Conservation (phyloP, 2,329 filamentous ascomycete species). For the Chaetomium sp. region DNA sequence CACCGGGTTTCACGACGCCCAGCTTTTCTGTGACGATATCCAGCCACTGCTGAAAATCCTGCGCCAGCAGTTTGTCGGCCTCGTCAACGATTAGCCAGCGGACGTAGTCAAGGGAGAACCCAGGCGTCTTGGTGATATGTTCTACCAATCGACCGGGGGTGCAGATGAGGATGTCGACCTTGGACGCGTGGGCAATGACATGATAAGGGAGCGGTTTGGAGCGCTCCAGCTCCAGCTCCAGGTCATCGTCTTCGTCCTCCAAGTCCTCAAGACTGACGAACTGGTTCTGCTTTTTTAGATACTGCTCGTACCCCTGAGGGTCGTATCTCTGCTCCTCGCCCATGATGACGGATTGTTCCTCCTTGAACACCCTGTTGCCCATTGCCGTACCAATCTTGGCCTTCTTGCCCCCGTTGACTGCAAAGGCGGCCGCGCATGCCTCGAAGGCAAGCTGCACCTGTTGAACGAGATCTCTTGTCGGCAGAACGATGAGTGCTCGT, state of each 20-base stretch:
- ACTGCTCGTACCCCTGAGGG: constrained; percentile 56
- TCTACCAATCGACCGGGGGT: constrained; percentile 92
- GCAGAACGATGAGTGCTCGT: constrained; percentile 81
- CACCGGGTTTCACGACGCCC: constrained; percentile 49
- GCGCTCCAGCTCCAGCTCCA: constrained; percentile 42
- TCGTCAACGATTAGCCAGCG: constrained; percentile 93
- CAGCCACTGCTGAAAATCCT: constrained; percentile 92
- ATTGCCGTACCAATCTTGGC: constrained; percentile 81
- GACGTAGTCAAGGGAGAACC: constrained; percentile 76
- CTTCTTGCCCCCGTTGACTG: constrained; percentile 60
- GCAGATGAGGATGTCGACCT: constrained; percentile 85
- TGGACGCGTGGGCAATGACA: constrained; percentile 66
- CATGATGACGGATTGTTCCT: constrained; percentile 57
- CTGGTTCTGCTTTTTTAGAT: constrained; percentile 41
- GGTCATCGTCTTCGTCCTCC: constrained; percentile 48
- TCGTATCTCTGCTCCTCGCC: constrained; percentile 62
- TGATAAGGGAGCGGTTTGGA: constrained; percentile 57
- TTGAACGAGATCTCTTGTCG: constrained; percentile 84
- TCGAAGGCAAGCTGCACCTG: constrained; percentile 82
- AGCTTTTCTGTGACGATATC: constrained; percentile 68
- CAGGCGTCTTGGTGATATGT: constrained; percentile 80
- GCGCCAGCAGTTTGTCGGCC: constrained; percentile 86
- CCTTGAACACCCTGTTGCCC: constrained; percentile 74
- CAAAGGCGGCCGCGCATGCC: constrained; percentile 66
- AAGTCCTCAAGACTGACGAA: constrained; percentile 51